A percentile compares a stretch with the other conserved stretches of the same genome.
These are phyloP conservation scores for Aspergillus eucalypticola DNA, from an alignment of 2,329 filamentous ascomycete genomes.

Conservation along the genomic window DNA sequence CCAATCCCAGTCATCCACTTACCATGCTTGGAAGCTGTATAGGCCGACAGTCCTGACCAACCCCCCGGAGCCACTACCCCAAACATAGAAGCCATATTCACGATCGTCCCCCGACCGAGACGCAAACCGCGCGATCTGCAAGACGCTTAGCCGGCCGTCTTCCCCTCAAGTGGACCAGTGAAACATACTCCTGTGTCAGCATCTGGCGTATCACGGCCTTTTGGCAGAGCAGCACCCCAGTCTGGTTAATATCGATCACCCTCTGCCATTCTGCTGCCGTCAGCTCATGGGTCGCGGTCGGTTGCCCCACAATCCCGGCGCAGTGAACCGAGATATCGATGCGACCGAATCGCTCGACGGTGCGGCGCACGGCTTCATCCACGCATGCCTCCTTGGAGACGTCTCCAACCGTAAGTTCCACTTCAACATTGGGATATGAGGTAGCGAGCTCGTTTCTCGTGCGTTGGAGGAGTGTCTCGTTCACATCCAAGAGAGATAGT, in stretches of 20 bases:
- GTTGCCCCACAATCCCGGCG: slow-evolving; percentile 52
- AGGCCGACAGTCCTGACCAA: slow-evolving; percentile 19
- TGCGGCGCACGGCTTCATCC: slow-evolving; percentile 44
- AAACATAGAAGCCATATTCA: slow-evolving; percentile 29
- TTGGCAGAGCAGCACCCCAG: slow-evolving; percentile 58
- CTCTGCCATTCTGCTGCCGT: slow-evolving; percentile 52
- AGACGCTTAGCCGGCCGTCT: not conserved
- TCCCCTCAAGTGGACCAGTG: slow-evolving; percentile 5
- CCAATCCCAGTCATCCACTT: not conserved
- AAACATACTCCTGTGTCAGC: slow-evolving; percentile 31
- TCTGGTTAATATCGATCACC: slow-evolving; percentile 56
- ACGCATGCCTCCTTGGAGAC: slow-evolving; percentile 49
- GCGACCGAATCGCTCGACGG: slow-evolving; percentile 51
- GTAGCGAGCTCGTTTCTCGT: slow-evolving; percentile 31
- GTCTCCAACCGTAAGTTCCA: slow-evolving; percentile 48
- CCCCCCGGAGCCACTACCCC: slow-evolving; percentile 21
- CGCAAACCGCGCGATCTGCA: not conserved
- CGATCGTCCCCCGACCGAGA: slow-evolving; percentile 26
- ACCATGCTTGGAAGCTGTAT: slow-evolving; percentile 30
- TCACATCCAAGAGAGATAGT: slow-evolving; percentile 55
- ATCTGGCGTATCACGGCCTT: not conserved
- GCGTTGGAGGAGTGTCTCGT: slow-evolving; percentile 40
- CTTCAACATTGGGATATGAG: slow-evolving; percentile 43
- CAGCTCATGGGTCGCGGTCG: slow-evolving; percentile 49
- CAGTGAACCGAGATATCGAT: slow-evolving; percentile 60